Conservation (phyloP, 768 basidiomycete genomes). For the Paxillus ammoniavirescens region DNA sequence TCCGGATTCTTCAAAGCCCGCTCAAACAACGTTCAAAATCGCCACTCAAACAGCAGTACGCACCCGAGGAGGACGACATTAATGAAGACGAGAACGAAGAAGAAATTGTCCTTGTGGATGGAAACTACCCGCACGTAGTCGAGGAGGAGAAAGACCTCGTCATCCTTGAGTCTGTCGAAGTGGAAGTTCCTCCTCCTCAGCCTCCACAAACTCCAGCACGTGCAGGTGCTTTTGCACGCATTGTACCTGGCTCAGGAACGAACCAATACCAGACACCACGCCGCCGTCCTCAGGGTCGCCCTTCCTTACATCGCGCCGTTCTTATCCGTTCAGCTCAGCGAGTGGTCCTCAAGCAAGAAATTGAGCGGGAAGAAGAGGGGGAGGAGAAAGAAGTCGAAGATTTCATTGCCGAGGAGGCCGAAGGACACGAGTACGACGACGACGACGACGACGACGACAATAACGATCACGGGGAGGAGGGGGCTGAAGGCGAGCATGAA, state of each 20-base stretch:
- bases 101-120: slow-evolving; percentile 61
- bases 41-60: slow-evolving; percentile 8
- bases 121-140: slow-evolving; percentile 62
- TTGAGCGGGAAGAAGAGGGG: slow-evolving; percentile 49
- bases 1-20: slow-evolving; percentile 56
- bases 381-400: slow-evolving; percentile 54
- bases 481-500: slow-evolving; percentile 12
- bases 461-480: too few species aligned
- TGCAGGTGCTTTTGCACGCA: slow-evolving; percentile 1
- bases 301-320: slow-evolving; percentile 66
- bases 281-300: slow-evolving; percentile 29
- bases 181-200: slow-evolving; percentile 14
- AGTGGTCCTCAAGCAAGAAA: slow-evolving; percentile 50
- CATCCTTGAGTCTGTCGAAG: slow-evolving; percentile 67
- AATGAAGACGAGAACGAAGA: slow-evolving; percentile 40
- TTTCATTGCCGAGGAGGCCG: slow-evolving; percentile 33
- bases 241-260: not conserved
- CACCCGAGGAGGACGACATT: slow-evolving; percentile 1
- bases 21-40: slow-evolving; percentile 18
- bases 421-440: slow-evolving; percentile 16
- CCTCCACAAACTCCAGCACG: slow-evolving; percentile 11
- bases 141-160: slow-evolving; percentile 71
- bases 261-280: slow-evolving; percentile 20
- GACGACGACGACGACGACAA: slow-evolving; percentile 2
- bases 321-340: slow-evolving; percentile 69